These are phyloP conservation scores for Arabis alpina DNA, from an alignment of 345 rosid species.

Conservation along the genomic window DNA sequence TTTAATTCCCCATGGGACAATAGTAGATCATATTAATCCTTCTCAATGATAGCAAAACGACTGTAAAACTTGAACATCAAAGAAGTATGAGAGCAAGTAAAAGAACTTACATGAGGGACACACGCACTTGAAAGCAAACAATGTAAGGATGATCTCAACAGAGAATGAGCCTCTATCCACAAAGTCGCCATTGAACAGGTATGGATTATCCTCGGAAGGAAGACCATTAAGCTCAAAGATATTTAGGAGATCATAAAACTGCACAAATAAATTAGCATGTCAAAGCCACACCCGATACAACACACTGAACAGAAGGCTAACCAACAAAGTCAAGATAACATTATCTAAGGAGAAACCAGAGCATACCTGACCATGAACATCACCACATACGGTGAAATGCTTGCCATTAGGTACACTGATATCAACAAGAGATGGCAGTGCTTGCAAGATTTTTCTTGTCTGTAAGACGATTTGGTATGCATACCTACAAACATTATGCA, in stretches of 20 bases:
- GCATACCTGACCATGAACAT: constrained; percentile 97
- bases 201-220: constrained; percentile 96
- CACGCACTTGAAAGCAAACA: constrained; percentile 97
- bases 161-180: constrained; percentile 99
- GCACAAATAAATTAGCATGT: constrained; percentile 44
- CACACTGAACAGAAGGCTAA: background rate
- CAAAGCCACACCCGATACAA: constrained; percentile 24
- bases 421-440: constrained; percentile 85
- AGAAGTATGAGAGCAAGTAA: background rate
- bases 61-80: constrained; percentile 9
- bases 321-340: too few species aligned
- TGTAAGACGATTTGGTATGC: constrained; percentile 93
- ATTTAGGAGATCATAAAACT: constrained; percentile 93
- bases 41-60: background rate
- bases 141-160: constrained; percentile 86
- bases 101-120: constrained; percentile 74
- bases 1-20: background rate
- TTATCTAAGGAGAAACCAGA: background rate
- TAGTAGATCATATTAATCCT: background rate
- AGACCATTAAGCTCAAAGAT: constrained; percentile 97
- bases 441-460: constrained; percentile 73
- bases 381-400: constrained; percentile 94
- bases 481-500: constrained; percentile 58
- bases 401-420: constrained; percentile 70
- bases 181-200: constrained; percentile 95